These are phyloP conservation scores for Cyberlindnera japonica DNA, from an alignment of 805 yeast species.

Conservation along the genomic window DNA sequence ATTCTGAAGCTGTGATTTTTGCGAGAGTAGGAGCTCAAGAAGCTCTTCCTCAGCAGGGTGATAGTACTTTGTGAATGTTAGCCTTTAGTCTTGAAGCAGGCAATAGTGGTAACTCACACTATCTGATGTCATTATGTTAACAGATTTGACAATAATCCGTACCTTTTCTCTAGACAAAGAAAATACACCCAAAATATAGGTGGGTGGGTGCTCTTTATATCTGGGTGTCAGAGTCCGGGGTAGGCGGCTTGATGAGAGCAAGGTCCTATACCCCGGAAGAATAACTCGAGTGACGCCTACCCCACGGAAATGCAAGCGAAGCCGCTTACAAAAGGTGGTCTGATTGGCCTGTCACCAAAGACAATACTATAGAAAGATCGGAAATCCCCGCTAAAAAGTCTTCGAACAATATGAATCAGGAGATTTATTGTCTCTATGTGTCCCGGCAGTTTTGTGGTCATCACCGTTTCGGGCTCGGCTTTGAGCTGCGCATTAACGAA, in stretches of 20 bases:
- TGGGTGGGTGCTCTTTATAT: no score
- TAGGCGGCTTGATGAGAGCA: no score
- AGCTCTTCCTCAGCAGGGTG: constrained; percentile 10
- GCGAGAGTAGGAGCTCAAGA: constrained; percentile 7
- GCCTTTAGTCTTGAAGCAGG: not conserved
- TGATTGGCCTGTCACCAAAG: no score
- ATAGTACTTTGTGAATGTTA: not conserved
- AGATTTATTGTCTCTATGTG: not conserved
- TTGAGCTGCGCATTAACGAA: not conserved
- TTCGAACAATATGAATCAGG: not conserved
- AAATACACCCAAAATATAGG: no score
- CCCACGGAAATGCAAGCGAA: no score
- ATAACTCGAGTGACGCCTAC: no score
- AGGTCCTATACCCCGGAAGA: no score
- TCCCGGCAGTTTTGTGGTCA: not conserved
- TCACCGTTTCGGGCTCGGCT: not conserved
- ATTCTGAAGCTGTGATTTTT: constrained; percentile 8
- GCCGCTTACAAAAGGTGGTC: not conserved
- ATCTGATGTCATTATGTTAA: not conserved
- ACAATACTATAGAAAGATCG: no score
- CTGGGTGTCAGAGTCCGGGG: no score
- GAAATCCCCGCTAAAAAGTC: not conserved
- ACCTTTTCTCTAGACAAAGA: no score
- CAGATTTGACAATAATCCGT: not conserved
- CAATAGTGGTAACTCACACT: no score